phyloP scores from a whole-genome alignment of 495 filamentous ascomycete species.

The Neurospora cerealis region DNA sequence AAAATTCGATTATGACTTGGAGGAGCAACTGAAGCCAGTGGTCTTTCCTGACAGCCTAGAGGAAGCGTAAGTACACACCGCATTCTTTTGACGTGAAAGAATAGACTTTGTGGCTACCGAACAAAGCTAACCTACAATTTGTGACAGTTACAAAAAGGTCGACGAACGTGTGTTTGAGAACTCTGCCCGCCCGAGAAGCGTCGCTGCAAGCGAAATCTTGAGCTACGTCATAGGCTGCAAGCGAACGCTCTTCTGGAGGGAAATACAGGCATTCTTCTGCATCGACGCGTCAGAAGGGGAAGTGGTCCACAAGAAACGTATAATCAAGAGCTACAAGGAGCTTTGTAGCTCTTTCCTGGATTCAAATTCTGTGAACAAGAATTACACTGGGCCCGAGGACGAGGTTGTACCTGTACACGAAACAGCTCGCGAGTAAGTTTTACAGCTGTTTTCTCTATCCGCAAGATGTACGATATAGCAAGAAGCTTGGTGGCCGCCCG shows the following conservation, averaged over 20 bases:
- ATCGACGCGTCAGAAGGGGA: background rate
- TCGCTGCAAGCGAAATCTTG: background rate
- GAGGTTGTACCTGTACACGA: background rate
- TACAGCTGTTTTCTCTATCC: background rate
- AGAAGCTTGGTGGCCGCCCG: too few relatives aligned
- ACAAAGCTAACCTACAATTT: background rate
- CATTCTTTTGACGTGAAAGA: too few relatives aligned
- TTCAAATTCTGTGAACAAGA: background rate
- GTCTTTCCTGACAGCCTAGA: background rate
- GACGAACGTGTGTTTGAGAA: background rate
- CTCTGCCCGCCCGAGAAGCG: background rate
- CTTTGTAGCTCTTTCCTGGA: background rate
- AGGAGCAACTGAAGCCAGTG: background rate
- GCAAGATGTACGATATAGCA: too few relatives aligned
- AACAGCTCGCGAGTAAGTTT: background rate
- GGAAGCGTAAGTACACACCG: background rate
- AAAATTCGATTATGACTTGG: background rate
- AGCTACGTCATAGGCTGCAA: background rate
- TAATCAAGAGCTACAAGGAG: background rate
- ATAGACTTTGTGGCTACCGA: too few relatives aligned
- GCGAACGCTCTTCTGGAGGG: background rate
- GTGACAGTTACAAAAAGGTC: background rate
- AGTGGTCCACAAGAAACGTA: background rate
- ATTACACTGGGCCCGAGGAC: background rate
- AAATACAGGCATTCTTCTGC: constrained; percentile 1